These are phyloP conservation scores for Nyctanthes arbortristis DNA, from an alignment of 257 asterid genomes.

Conservation along the genomic window DNA sequence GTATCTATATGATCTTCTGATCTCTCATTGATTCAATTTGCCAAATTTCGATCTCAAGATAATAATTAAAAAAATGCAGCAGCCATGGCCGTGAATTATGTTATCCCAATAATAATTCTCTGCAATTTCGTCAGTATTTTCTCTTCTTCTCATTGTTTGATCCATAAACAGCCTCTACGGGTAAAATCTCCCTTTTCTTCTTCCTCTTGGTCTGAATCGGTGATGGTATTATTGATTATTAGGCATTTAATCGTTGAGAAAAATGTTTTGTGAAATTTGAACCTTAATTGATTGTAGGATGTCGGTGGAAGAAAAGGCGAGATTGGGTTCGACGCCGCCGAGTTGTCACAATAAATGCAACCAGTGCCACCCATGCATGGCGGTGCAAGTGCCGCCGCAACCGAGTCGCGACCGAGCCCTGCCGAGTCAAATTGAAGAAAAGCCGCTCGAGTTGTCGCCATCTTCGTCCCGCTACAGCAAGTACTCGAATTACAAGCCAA, in stretches of 20 bases:
- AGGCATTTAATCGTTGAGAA: too few relatives aligned
- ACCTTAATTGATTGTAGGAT: constrained; percentile 56
- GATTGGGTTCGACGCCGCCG: constrained; percentile 96
- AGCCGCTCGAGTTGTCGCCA: constrained; percentile 33
- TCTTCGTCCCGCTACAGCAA: constrained; percentile 42
- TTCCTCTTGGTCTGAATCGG: too few relatives aligned
- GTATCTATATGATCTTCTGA: background rate
- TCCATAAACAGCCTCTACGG: background rate
- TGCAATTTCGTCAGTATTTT: background rate
- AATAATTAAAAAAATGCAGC: background rate
- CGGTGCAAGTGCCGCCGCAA: constrained; percentile 77
- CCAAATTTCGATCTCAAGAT: too few relatives aligned
- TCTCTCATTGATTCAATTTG: too few relatives aligned
- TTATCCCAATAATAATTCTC: background rate
- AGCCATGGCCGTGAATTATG: background rate
- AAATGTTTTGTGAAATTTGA: too few relatives aligned
- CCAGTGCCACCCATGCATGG: constrained; percentile 97
- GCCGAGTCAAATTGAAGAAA: constrained; percentile 18
- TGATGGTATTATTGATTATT: too few relatives aligned
- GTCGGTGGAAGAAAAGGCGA: constrained; percentile 67
- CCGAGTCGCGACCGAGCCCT: constrained; percentile 50
- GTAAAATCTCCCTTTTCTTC: background rate
- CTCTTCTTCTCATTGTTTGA: background rate
- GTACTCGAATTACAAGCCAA: constrained; percentile 99
- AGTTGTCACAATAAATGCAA: constrained; percentile 93